These are phyloP conservation scores for Periconia macrospinosa DNA, from an alignment of 2,329 filamentous ascomycete species.

Conservation along the genomic window DNA sequence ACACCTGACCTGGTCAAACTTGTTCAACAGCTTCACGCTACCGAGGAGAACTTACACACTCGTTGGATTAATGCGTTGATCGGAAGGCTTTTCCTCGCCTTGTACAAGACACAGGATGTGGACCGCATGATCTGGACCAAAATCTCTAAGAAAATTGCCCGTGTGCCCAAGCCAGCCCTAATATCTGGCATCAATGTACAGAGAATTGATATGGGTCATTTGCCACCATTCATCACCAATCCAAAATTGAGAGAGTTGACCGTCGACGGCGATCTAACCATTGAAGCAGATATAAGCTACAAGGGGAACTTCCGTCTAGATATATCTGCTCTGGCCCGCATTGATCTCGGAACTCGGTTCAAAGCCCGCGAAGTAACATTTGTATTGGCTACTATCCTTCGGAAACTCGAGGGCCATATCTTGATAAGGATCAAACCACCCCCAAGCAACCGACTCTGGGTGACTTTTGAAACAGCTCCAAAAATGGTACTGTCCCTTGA, in stretches of 20 bases:
- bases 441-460: conserved; percentile 94
- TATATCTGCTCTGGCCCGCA: conserved; percentile 87
- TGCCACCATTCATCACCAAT: conserved; percentile 86
- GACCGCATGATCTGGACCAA: conserved; percentile 80
- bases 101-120: conserved; percentile 83
- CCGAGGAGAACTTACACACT: conserved; percentile 86
- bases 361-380: conserved; percentile 89
- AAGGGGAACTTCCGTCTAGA: conserved; percentile 87
- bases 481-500: conserved; percentile 94
- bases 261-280: conserved; percentile 84
- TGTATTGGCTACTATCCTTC: conserved; percentile 81
- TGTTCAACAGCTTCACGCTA: conserved; percentile 87
- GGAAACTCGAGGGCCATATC: conserved; percentile 81
- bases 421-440: conserved; percentile 89
- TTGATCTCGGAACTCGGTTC: conserved; percentile 86
- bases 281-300: conserved; percentile 87
- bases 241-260: conserved; percentile 85
- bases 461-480: conserved; percentile 90
- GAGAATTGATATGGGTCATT: conserved; percentile 81
- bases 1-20: conserved; percentile 84
- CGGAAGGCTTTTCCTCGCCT: conserved; percentile 81
- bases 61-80: conserved; percentile 93
- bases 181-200: conserved; percentile 82
- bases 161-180: conserved; percentile 89
- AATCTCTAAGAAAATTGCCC: conserved; percentile 92